Base-by-base conservation (phyloP, 345 rosid genomes). In the Brassica nigra region DNA sequence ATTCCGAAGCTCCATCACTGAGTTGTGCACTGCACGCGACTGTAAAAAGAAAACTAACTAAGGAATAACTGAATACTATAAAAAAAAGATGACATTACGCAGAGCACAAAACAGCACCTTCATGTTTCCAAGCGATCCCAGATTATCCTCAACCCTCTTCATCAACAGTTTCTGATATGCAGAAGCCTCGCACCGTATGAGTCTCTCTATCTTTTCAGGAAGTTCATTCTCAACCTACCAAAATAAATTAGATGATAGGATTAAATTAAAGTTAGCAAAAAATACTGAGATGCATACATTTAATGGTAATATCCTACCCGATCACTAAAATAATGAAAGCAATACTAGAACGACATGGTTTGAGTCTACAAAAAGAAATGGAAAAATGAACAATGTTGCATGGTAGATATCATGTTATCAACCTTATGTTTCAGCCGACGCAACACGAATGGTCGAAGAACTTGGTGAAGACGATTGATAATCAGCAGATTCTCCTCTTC, bases 361-460 rank as follows among this genome's bases (percentile, higher is more conserved):
- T 49, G 31, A 63, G 62, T 16, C 62, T 74, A 18, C 62, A 47
- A 31, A 52, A 47, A 1, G 27, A 30, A 65, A 66, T 15, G 52
- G 8, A 20, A 74, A 59, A 49, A 7, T 63, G 30, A 63, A 33
- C 29, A 64, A 72, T 23, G 76, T 39, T 59, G 76, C 15, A 39
- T n/a, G 65, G 65, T 39, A n/a, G 0, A 39, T 62, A 54, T 36
- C 20, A 70, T 47, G 42, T 49, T 75, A 64, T 69, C 62, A n/a
- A 93, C 98, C 95, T 93, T 93, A 79, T 93, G 98, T 85, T 93
- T 93, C 80, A 93, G 85, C 83, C 98, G 86, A 55, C 98, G 92
- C 58, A 93, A 91, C 42, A 93, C 97, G 83, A 93, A 93, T 79
- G 98, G 98, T 66, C 98, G 85, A 79, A 93, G 95, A 82, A 93